phyloP scores from a whole-genome alignment of 805 yeast genomes.

The Wickerhamiella musiphila region DNA sequence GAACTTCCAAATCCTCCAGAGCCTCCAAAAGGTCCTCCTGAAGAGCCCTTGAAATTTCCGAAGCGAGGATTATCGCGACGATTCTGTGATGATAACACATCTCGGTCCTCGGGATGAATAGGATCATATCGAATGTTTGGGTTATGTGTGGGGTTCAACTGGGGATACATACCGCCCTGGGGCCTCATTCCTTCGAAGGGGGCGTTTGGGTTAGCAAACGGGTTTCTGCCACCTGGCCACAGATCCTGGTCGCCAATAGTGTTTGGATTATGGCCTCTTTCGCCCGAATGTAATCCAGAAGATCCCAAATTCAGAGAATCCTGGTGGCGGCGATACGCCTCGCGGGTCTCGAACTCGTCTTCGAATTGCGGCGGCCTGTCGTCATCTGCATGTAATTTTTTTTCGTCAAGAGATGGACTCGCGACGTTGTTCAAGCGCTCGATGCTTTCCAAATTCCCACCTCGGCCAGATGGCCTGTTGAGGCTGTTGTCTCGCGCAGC shows the following conservation, averaged over 20 bases:
- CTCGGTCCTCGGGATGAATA: slow-evolving; percentile 16
- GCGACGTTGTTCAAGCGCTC: background rate
- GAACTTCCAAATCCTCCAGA: slow-evolving; percentile 10
- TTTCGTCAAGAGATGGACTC: background rate
- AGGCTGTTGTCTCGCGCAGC: background rate
- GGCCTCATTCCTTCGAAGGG: slow-evolving; percentile 7
- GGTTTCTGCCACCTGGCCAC: slow-evolving; percentile 25
- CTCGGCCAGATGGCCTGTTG: background rate
- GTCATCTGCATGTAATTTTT: background rate
- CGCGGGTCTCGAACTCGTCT: slow-evolving; percentile 23
- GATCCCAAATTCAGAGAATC: slow-evolving; percentile 4
- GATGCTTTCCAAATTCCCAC: background rate
- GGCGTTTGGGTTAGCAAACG: slow-evolving; percentile 20
- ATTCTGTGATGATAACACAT: too few species aligned
- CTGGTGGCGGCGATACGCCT: slow-evolving; percentile 3
- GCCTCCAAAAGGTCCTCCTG: background rate
- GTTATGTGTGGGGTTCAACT: slow-evolving; percentile 6
- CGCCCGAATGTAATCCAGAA: slow-evolving; percentile 4
- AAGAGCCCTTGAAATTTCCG: background rate
- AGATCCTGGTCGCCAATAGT: slow-evolving; percentile 24
- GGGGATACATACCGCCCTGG: slow-evolving; percentile 20
- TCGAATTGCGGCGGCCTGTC: slow-evolving; percentile 28
- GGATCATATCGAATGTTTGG: slow-evolving; percentile 23
- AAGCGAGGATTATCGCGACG: too few species aligned
- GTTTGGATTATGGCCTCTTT: slow-evolving; percentile 10